Evolutionary conservation across 345 rosid species (phyloP).

Genomic region (Gossypium ekmanianum): DNA sequence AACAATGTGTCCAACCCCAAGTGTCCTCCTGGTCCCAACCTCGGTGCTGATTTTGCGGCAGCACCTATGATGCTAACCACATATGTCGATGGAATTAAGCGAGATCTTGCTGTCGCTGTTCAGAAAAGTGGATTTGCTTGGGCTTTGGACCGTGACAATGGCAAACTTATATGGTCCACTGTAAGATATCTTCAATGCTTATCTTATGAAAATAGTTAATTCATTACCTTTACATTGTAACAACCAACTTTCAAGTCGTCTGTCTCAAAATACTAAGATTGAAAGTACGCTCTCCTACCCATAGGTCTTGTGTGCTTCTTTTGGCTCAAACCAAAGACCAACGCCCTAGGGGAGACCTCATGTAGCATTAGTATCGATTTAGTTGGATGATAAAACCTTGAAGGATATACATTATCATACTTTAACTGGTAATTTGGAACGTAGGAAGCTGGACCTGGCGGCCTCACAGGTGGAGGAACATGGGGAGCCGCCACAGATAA

Average conservation of each 20-base stretch:
- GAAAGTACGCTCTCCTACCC: no score
- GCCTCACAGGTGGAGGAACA: constrained; percentile 22
- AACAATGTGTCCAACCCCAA: constrained; percentile 16
- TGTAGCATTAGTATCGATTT: no score
- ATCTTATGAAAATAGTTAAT: not conserved
- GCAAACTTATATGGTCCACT: constrained; percentile 37
- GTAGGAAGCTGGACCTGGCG: constrained; percentile 33
- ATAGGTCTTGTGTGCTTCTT: no score
- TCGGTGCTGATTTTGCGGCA: constrained; percentile 35
- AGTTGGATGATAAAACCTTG: no score
- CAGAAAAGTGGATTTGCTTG: constrained; percentile 50
- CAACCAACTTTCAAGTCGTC: no score
- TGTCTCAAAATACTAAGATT: no score
- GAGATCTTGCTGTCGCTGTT: constrained; percentile 31
- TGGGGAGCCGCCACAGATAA: constrained; percentile 38
- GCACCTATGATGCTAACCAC: constrained; percentile 33
- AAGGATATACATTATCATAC: not conserved
- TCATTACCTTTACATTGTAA: no score
- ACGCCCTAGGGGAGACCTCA: no score
- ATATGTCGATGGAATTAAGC: constrained; percentile 12
- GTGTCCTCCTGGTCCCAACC: constrained; percentile 32
- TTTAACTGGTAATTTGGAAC: not conserved
- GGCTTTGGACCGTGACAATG: constrained; percentile 43
- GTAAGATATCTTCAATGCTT: constrained; percentile 19
- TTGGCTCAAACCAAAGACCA: no score